phyloP scores from a whole-genome alignment of 1,284 basidiomycete species.

The Moniliella sp. region DNA sequence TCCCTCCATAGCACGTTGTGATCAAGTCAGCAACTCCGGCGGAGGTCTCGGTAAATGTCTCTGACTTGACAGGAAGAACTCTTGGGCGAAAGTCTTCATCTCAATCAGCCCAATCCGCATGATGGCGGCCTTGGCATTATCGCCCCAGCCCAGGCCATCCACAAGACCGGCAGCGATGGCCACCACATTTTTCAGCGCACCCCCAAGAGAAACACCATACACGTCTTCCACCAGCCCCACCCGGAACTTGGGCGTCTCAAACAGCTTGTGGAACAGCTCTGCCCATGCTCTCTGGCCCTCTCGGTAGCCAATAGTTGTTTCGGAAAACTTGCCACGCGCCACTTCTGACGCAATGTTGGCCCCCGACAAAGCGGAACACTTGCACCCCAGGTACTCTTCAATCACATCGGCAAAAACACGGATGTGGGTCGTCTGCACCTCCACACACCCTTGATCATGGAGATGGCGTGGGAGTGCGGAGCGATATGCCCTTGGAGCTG shows the following conservation, averaged over 20 bases:
- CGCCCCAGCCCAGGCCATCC: conserved; percentile 42
- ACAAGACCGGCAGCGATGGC: conserved; percentile 43
- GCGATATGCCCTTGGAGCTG: conserved; percentile 23
- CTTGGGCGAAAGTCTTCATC: conserved; percentile 37
- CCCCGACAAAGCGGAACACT: conserved; percentile 40
- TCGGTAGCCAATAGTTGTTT: conserved; percentile 43
- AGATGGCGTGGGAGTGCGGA: conserved; percentile 28
- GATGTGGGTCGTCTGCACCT: conserved; percentile 37
- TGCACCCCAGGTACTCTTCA: conserved; percentile 38
- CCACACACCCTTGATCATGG: conserved; percentile 35
- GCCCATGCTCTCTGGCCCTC: conserved; percentile 19
- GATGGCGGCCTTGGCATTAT: conserved; percentile 43
- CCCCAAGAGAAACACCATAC: conserved; percentile 41
- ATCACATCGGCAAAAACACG: conserved; percentile 43
- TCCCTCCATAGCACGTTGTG: conserved; percentile 42
- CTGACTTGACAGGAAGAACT: conserved; percentile 42
- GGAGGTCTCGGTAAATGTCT: conserved; percentile 39
- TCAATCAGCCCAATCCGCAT: conserved; percentile 39
- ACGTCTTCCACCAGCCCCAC: conserved; percentile 42
- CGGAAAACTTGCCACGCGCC: conserved; percentile 38
- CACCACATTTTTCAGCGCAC: conserved; percentile 42
- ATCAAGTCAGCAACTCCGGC: conserved; percentile 44
- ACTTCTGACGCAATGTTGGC: conserved; percentile 42
- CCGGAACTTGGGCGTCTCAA: conserved; percentile 39
- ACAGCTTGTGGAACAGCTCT: conserved; percentile 34